A percentile compares a stretch with the other conserved stretches of the same genome.
These are phyloP conservation scores for Austroboletus festivus DNA, from an alignment of 768 basidiomycete genomes.

Conservation along the genomic window DNA sequence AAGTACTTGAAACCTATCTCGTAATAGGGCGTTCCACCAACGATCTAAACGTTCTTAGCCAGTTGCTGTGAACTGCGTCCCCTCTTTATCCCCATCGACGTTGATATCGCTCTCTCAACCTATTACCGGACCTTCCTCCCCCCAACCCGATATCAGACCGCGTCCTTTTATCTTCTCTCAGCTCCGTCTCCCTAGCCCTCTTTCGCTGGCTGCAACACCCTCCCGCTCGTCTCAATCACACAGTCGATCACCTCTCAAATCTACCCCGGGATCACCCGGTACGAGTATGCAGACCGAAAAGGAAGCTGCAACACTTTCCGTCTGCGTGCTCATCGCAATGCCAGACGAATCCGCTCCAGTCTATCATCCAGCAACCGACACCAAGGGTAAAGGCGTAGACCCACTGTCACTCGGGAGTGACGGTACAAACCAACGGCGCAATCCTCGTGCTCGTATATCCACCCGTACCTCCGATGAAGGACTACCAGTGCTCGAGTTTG, in stretches of 20 bases:
- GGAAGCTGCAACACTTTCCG: conserved; percentile 1
- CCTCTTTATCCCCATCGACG: conserved; percentile 1
- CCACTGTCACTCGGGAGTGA: not conserved
- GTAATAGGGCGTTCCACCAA: too few species aligned
- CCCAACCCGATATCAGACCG: not conserved
- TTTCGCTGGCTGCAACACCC: too few species aligned
- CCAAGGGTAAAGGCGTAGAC: conserved; percentile 19
- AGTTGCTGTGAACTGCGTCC: conserved; percentile 9
- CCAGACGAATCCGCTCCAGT: conserved; percentile 12
- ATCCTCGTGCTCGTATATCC: too few species aligned
- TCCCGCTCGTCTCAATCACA: too few species aligned
- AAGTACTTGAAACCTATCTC: not conserved
- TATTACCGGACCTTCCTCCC: too few species aligned
- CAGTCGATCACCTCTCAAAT: not conserved
- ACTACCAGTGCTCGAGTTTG: too few species aligned
- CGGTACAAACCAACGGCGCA: too few species aligned
- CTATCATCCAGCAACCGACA: not conserved
- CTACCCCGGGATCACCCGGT: not conserved
- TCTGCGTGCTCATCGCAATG: conserved; percentile 25
- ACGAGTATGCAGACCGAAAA: not conserved
- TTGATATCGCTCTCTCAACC: not conserved
- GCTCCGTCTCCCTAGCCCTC: conserved; percentile 1
- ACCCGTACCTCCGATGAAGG: too few species aligned
- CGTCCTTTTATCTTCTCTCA: conserved; percentile 4
- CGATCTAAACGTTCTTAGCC: conserved; percentile 11